Evolutionary conservation across 2,329 filamentous ascomycete genomes (phyloP).

Genomic region (Orbilia quercus): DNA sequence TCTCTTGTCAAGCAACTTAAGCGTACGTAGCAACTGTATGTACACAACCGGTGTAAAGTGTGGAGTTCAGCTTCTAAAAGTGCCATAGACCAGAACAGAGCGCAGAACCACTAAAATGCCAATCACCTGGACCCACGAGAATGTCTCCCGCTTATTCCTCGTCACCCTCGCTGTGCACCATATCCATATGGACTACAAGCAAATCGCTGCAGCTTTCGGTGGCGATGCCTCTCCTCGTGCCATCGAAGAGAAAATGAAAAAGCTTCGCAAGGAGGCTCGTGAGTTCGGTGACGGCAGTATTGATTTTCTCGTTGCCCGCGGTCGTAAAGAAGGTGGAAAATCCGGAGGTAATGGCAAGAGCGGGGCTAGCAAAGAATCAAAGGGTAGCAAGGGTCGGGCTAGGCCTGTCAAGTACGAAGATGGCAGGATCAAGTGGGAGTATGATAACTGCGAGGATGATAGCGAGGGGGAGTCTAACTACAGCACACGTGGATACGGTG

Average conservation of each 20-base stretch:
- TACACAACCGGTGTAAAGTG: background rate
- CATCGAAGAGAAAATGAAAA: constrained; percentile 57
- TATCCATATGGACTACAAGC: constrained; percentile 56
- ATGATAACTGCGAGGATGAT: constrained; percentile 55
- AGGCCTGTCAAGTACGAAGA: constrained; percentile 50
- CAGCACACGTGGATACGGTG: constrained; percentile 47
- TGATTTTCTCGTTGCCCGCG: constrained; percentile 40
- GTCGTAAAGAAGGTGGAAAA: constrained; percentile 37
- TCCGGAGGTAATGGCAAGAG: constrained; percentile 19
- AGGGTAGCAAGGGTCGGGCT: constrained; percentile 43
- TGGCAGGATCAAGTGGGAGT: constrained; percentile 52
- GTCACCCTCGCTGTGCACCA: constrained; percentile 53
- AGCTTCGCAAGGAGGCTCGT: constrained; percentile 53
- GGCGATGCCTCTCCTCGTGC: constrained; percentile 53
- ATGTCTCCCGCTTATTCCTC: constrained; percentile 55
- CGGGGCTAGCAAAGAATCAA: constrained; percentile 15
- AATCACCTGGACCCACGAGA: constrained; percentile 56
- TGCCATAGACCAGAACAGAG: background rate
- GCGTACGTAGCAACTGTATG: constrained; percentile 6
- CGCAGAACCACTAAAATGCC: constrained; percentile 35
- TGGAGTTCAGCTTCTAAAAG: background rate
- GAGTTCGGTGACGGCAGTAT: constrained; percentile 49
- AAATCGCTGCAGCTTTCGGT: constrained; percentile 51
- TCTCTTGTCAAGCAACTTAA: background rate
- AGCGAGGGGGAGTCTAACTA: constrained; percentile 43